Evolutionary conservation across 225 moss, liverwort and hornwort genomes (phyloP).

Genomic region (Pleurozium schreberi): DNA sequence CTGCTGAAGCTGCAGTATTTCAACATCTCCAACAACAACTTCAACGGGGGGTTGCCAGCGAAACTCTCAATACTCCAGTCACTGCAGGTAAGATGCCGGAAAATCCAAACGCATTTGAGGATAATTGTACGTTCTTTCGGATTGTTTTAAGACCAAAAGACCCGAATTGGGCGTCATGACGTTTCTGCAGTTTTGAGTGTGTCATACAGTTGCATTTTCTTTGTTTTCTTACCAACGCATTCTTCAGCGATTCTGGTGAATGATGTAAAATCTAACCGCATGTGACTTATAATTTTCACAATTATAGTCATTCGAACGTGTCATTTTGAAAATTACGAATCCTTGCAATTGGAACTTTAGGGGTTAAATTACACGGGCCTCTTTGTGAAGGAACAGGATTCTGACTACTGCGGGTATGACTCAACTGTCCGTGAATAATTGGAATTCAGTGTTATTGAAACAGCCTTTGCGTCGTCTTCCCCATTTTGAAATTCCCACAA

Average conservation of each 20-base stretch:
- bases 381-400: neutral
- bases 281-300: neutral
- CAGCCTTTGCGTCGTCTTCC: neutral
- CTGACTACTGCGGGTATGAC: neutral
- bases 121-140: no score
- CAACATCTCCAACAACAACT: constrained; percentile 59
- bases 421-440: neutral
- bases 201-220: neutral
- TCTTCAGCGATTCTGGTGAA: neutral
- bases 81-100: constrained; percentile 17
- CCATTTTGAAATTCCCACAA: neutral
- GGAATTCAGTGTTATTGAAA: neutral
- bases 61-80: constrained; percentile 42
- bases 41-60: constrained; percentile 32
- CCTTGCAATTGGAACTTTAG: neutral
- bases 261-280: neutral
- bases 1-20: constrained; percentile 36
- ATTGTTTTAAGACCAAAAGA: neutral
- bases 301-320: no score
- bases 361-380: neutral
- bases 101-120: neutral
- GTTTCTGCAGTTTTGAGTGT: neutral
- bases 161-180: no score
- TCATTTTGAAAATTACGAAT: neutral
- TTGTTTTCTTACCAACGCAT: no score